Evolutionary conservation across 2,329 filamentous ascomycete genomes (phyloP).

Genomic region (Tetracladium maxilliforme): DNA sequence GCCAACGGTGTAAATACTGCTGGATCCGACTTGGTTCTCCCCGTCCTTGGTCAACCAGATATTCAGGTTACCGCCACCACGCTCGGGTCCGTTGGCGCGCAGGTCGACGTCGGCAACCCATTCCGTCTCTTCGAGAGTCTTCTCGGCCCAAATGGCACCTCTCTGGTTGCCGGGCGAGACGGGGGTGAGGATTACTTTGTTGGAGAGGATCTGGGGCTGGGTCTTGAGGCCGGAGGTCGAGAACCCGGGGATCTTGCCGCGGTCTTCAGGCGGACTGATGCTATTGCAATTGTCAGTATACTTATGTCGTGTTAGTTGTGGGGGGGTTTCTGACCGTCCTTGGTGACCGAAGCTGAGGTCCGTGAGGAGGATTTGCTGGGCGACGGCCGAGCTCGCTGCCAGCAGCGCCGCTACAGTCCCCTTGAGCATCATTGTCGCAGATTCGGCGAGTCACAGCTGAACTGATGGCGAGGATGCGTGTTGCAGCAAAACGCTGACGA

Average conservation of each 20-base stretch:
- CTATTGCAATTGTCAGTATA: too few relatives aligned
- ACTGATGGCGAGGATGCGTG: too few relatives aligned
- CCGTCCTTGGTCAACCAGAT: slow-evolving; percentile 77
- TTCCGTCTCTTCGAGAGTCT: slow-evolving; percentile 41
- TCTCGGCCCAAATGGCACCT: slow-evolving; percentile 69
- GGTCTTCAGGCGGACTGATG: slow-evolving; percentile 37
- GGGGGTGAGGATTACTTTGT: slow-evolving; percentile 85
- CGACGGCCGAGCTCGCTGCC: too few relatives aligned
- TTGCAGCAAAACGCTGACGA: too few relatives aligned
- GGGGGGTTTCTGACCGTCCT: too few relatives aligned
- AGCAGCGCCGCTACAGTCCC: too few relatives aligned
- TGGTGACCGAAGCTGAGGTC: too few relatives aligned
- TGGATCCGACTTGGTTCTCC: slow-evolving; percentile 45
- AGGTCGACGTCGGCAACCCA: slow-evolving; percentile 84
- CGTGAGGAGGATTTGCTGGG: too few relatives aligned
- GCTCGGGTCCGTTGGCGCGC: slow-evolving; percentile 70
- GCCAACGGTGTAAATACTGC: slow-evolving; percentile 71
- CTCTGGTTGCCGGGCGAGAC: slow-evolving; percentile 74
- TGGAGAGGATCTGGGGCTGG: slow-evolving; percentile 55
- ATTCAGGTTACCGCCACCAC: slow-evolving; percentile 79
- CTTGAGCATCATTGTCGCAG: too few relatives aligned
- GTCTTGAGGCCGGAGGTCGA: slow-evolving; percentile 34
- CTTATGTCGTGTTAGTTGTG: too few relatives aligned
- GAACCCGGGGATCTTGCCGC: slow-evolving; percentile 37
- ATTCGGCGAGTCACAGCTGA: too few relatives aligned